Evolutionary conservation across 2,329 filamentous ascomycete species (phyloP).

Genomic region (Neoascochyta sp.): DNA sequence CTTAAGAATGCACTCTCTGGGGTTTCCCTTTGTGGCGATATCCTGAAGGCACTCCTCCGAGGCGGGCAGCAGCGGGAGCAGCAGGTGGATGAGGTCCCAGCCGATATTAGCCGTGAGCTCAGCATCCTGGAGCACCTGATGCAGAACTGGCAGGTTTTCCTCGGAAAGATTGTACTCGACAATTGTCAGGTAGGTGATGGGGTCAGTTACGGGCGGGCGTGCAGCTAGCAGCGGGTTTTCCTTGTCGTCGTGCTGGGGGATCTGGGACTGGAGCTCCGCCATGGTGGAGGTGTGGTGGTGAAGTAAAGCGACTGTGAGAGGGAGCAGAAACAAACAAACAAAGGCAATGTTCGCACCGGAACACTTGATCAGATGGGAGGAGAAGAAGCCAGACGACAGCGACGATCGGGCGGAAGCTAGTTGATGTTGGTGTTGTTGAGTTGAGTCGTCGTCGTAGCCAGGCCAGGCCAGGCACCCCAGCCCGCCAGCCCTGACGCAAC

Average conservation of each 20-base stretch:
- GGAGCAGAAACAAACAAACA: no score
- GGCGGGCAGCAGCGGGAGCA: slow-evolving; percentile 61
- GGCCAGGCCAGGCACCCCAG: no score
- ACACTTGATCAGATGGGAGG: no score
- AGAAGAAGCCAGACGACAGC: no score
- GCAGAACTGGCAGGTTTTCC: slow-evolving; percentile 63
- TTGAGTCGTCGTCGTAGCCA: no score
- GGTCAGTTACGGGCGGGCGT: slow-evolving; percentile 61
- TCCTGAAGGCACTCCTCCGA: slow-evolving; percentile 70
- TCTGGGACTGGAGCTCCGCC: slow-evolving; percentile 28
- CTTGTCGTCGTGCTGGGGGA: slow-evolving; percentile 12
- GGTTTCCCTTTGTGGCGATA: slow-evolving; percentile 73
- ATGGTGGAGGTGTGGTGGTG: slow-evolving; percentile 16
- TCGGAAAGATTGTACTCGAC: slow-evolving; percentile 68
- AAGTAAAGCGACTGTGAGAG: no score
- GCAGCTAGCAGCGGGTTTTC: slow-evolving; percentile 55
- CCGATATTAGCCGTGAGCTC: slow-evolving; percentile 72
- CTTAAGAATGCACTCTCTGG: slow-evolving; percentile 76
- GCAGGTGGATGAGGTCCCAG: slow-evolving; percentile 76
- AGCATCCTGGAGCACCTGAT: slow-evolving; percentile 65
- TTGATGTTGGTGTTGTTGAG: no score
- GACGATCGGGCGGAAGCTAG: no score
- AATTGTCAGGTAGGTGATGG: slow-evolving; percentile 74
- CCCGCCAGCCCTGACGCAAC: slow-evolving; percentile 1
- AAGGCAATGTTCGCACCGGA: no score